Evolutionary conservation across 495 filamentous ascomycete species (phyloP), one percentile per base, ranked within the genome.

Genomic region (Neurospora sp.): DNA sequence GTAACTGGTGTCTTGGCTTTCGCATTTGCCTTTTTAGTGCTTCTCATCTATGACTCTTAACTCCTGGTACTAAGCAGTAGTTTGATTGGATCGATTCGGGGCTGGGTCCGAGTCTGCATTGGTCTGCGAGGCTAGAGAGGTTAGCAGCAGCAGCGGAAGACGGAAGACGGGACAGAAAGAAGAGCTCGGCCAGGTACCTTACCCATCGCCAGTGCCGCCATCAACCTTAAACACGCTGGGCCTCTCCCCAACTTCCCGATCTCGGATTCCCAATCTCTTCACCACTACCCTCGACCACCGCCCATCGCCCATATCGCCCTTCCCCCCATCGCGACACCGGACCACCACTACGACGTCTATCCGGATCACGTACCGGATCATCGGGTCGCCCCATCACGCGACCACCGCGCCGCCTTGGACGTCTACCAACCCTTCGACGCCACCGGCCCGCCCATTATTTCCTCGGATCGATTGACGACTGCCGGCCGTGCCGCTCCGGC

Each of bases 291-390:
- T 65, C 53, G 53, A 65, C 53, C 53, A 35, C 22, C 10, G 48
- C 48, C 48, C 22, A 59, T 59, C 45, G 45, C 20, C 45, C 12
- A 31, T 16, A 61, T 61, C 14, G 27, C 27, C 53, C 53, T 35
- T 35, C 1, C 12, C 53, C 22, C 53, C 53, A 75, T 76, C 78
- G 79, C 79, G 79, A 81, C 72, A 79, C 79, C 79, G 79, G 79
- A 80, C 79, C 79, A 77, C 73, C 77, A 70, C 74, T 69, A 48
- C 75, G 76, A 59, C 74, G 69, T 73, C 71, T 75, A 74, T 73
- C 74, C 76, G 74, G 74, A 75, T 75, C 72, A 74, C 68, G 27
- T 65, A 31, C 53, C 53, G 53, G 53, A 65, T 65, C 53, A 65
- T 65, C 53, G 53, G 53, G 53, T 65, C 74, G 75, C 71, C 78